Conservation (phyloP, 108 stramenopile genomes). For the Parietichytrium sp. region DNA sequence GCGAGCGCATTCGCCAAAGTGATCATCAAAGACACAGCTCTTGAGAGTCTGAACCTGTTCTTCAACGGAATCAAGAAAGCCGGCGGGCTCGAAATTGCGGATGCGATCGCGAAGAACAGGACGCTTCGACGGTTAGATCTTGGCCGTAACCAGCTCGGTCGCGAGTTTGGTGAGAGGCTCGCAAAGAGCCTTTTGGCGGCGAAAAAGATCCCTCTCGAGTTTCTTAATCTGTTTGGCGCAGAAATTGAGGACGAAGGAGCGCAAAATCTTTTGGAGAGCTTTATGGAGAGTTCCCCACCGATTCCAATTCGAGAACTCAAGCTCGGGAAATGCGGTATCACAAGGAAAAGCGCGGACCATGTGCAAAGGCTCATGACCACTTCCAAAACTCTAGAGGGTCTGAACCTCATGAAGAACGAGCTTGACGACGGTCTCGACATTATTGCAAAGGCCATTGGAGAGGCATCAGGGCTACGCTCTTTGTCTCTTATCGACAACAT, state of each 20-base stretch:
- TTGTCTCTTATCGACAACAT: too few relatives aligned
- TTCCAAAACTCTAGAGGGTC: background rate
- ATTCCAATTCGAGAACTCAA: background rate
- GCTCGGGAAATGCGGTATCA: background rate
- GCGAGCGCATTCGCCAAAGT: background rate
- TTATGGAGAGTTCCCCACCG: background rate
- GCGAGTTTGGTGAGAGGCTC: too few relatives aligned
- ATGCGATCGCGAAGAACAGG: background rate
- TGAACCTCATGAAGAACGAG: background rate
- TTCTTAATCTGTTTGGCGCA: background rate
- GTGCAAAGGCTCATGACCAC: background rate
- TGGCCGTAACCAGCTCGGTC: too few relatives aligned
- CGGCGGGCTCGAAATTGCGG: background rate
- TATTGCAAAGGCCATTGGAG: background rate
- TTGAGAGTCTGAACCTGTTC: slow-evolving; percentile 5
- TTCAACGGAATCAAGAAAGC: background rate
- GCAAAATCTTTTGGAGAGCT: background rate
- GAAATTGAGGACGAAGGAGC: background rate
- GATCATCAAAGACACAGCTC: background rate
- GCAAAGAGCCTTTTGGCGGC: too few relatives aligned
- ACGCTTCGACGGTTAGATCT: too few relatives aligned
- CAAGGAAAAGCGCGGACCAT: background rate
- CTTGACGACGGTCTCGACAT: background rate
- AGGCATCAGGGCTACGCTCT: too few relatives aligned
- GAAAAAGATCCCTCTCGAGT: background rate